Percentiles rank a stretch among this genome's conserved stretches.
Evolutionary conservation across 192 early-diverging fungal genomes (phyloP).

Genomic region (Entrophospora sp.): DNA sequence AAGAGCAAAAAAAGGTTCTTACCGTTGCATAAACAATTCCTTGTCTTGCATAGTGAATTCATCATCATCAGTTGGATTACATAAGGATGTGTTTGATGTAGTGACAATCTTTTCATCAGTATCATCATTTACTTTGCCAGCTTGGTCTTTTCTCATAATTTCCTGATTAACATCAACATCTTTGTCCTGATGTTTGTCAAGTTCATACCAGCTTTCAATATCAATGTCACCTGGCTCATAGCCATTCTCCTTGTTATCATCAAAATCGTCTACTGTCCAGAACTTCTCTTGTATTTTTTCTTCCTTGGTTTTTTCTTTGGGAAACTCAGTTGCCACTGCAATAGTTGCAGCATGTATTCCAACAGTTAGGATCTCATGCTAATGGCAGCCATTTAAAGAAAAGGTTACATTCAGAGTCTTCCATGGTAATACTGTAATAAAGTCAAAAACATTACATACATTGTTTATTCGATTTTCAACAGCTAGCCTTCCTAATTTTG

Average conservation of each 20-base stretch:
- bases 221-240: no score
- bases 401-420: not conserved
- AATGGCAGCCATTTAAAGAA: slow-evolving; percentile 3
- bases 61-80: not conserved
- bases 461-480: slow-evolving; percentile 10
- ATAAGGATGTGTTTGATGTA: no score
- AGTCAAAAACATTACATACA: slow-evolving; percentile 1
- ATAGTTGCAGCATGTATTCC: not conserved
- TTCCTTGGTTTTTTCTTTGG: not conserved
- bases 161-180: no score
- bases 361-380: not conserved
- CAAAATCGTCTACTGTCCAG: no score
- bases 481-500: slow-evolving; percentile 1
- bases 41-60: slow-evolving; percentile 9
- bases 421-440: slow-evolving; percentile 4
- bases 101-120: no score
- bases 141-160: no score
- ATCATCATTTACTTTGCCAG: no score
- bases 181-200: no score
- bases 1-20: slow-evolving; percentile 3
- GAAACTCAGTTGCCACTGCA: slow-evolving; percentile 6
- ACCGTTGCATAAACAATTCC: slow-evolving; percentile 15
- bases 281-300: no score
- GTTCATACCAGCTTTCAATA: no score
- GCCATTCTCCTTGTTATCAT: no score